Conservation (phyloP, 306 rosid species). For the Erythrophleum fordii region DNA sequence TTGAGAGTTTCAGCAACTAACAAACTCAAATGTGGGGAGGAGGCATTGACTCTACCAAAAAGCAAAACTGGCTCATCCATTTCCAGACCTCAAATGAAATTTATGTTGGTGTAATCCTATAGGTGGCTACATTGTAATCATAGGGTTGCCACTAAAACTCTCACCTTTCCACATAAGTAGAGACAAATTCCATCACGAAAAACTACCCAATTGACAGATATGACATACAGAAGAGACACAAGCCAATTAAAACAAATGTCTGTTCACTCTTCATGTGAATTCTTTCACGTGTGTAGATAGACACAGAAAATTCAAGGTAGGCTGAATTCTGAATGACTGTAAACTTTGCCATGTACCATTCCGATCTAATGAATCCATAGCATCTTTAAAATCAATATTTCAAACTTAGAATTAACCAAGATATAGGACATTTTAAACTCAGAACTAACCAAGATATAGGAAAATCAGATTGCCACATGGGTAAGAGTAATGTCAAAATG, state of each 20-base stretch:
- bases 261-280: neutral
- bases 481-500: neutral
- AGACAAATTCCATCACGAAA: neutral
- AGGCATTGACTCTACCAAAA: neutral
- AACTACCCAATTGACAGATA: neutral
- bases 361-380: neutral
- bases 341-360: conserved; percentile 5
- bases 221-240: conserved; percentile 13
- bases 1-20: neutral
- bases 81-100: conserved; percentile 3
- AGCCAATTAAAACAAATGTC: conserved; percentile 27
- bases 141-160: conserved; percentile 25
- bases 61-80: no score
- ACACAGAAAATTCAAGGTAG: neutral
- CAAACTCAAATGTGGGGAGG: neutral
- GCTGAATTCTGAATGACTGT: neutral
- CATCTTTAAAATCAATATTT: neutral
- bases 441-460: neutral
- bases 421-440: neutral
- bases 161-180: conserved; percentile 14
- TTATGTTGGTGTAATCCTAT: conserved; percentile 16
- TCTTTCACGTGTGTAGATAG: neutral
- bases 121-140: neutral
- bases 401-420: neutral
- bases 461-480: neutral